Base-by-base conservation (phyloP, 371 early-diverging fungal genomes). In the Lichtheimia hyalospora region DNA sequence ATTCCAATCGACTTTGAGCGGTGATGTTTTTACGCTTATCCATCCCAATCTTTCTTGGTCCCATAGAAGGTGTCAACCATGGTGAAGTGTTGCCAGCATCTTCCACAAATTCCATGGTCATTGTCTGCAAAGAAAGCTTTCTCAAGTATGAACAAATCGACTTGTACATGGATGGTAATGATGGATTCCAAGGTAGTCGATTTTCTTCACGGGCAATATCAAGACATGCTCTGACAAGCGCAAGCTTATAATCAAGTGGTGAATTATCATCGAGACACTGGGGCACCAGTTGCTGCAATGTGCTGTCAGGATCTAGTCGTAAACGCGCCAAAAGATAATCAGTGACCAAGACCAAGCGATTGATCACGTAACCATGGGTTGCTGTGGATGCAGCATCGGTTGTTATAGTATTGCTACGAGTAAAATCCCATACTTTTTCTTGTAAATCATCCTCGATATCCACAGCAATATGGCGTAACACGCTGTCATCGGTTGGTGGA, bases 381-480 rank as follows among this genome's bases (percentile, higher is more conserved):
- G 77, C 59, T 8, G 75, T 69, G 21, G 46, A 84, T 82, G 46
- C 74, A 49, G 54, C 71, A 67, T 34, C 74, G 70, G 59, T 73
- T 16, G 62, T 57, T 0, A 46, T 10, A 10, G 34, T 10, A 10
- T 8, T 34, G 7, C 59, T 78, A 63, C 63, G 84, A 71, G 64
- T 78, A 81, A 58, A 88, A 71, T 87, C 86, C 70, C 88, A 91
- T 12, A 89, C 77, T 52, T 84, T 83, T 49, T 86, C 86, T 68
- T 86, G 87, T 25, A 93, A 68, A 40, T 93, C 92, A 18, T 75
- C 75, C 67, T 92, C 91, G 40, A 90, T 82, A 57, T 89, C 87
- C 0, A 88, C 84, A 1, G 88, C 89, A 52, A 92, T 79, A 15
- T 81, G 70, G 15, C 86, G 74, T 18, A 93, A 64, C 2, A 88